Base-by-base conservation (phyloP, 306 rosid species). In the Cicer judaicum region DNA sequence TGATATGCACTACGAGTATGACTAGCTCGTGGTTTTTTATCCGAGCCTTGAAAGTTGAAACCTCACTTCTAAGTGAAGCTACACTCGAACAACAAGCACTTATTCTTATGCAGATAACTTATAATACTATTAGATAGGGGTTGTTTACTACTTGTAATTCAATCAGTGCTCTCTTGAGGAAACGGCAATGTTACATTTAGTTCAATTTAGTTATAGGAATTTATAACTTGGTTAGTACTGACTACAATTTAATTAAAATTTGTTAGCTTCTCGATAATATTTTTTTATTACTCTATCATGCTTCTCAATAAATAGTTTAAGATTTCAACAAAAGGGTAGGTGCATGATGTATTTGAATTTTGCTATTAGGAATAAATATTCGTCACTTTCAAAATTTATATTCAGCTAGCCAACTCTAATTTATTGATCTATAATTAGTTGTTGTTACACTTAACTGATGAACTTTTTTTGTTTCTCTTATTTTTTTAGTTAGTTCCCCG, bases 1-100 rank as follows among this genome's bases (percentile, higher is more conserved):
- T 52, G 36, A 29, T 52, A 56, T 59, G 36, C 36, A 29, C 36
- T 29, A 29, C 1, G 19, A 18, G 19, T 18, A 18, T 29, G 36
- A 62, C 70, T 56, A 21, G 29, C 10, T 68, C 16, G 18, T 59
- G 8, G 52, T 62, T 67, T 61, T 56, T 50, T 50, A 56, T 7
- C 29, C 3, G 64, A 49, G 68, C 7, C 34, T 39, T 7, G 47
- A 13, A 29, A 29, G 11, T 34, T 34, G 43, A 60, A 60, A 70
- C 70, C 75, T 83, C 60, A 66, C 93, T 89, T 89, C 76, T 42
- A 79, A 79, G 88, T 29, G 52, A 89, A 87, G 88, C 78, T 79
- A 81, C 64, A 34, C 29, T 67, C 78, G 21, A 61, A 66, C 47
- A 41, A 53, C 72, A n/a, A 41, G 19, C 68, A 70, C 54, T 68